Conservation (phyloP, 306 rosid species). For the Medicago ruthenica region DNA sequence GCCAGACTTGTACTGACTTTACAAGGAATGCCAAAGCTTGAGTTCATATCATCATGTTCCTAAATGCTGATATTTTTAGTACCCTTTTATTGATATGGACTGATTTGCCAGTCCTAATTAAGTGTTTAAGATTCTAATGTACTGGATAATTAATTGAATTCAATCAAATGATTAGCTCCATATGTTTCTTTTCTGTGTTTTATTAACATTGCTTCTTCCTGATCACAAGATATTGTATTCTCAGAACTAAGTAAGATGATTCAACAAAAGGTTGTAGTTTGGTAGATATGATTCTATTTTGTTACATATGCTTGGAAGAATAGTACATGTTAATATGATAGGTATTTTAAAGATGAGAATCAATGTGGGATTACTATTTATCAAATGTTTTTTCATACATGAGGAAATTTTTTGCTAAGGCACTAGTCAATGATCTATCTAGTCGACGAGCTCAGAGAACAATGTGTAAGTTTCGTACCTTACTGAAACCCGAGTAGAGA, state of each 20-base stretch:
- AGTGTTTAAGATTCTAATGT: conserved; percentile 30
- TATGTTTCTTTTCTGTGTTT: conserved; percentile 3
- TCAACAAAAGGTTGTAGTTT: neutral
- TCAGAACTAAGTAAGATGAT: neutral
- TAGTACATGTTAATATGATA: no score
- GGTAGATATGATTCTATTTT: no score
- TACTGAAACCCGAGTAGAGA: neutral
- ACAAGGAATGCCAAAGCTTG: conserved; percentile 72
- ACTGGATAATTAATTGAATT: conserved; percentile 30
- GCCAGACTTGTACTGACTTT: conserved; percentile 96
- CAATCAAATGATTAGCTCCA: conserved; percentile 17
- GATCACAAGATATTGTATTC: neutral
- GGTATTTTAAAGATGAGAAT: no score
- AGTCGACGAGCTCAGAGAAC: neutral
- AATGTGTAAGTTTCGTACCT: neutral
- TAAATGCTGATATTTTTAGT: neutral
- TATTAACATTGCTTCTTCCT: neutral
- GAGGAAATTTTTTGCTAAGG: neutral
- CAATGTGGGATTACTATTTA: no score
- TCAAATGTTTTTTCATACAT: neutral
- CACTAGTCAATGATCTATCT: neutral
- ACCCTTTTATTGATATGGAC: conserved; percentile 1
- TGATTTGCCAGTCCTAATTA: conserved; percentile 37
- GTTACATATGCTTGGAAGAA: no score
- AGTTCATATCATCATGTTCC: conserved; percentile 20